A percentile compares a stretch with the other conserved stretches of the same genome.
phyloP scores from a whole-genome alignment of 139 green algal genomes.

The Tetradesmus obliquus region DNA sequence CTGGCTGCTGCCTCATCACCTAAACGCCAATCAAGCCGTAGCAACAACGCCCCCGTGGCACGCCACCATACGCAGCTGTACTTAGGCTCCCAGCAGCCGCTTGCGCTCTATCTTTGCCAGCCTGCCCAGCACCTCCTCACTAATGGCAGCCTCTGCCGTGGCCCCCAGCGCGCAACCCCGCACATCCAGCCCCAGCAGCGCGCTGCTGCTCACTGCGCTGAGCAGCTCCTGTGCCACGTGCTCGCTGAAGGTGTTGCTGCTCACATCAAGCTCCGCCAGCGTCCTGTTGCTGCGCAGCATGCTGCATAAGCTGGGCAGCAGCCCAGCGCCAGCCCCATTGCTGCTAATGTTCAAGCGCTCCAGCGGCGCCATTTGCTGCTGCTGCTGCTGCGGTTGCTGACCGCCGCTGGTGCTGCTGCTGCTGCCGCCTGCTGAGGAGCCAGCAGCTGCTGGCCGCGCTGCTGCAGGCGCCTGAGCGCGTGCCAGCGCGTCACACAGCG shows the following conservation, averaged over 20 bases:
- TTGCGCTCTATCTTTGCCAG: conserved; percentile 29
- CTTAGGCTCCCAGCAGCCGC: neutral
- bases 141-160: conserved; percentile 35
- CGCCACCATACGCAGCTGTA: neutral
- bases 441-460: conserved; percentile 50
- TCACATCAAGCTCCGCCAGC: conserved; percentile 71
- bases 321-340: conserved; percentile 62
- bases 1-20: too few relatives aligned
- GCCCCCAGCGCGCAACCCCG: conserved; percentile 43
- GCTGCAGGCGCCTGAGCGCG: neutral
- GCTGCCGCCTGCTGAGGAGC: neutral
- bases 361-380: conserved; percentile 48
- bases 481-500: conserved; percentile 52
- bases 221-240: conserved; percentile 1
- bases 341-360: conserved; percentile 73
- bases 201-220: conserved; percentile 6
- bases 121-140: conserved; percentile 34
- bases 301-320: conserved; percentile 52
- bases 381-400: neutral
- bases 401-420: neutral
- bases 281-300: conserved; percentile 63
- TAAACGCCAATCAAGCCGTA: too few relatives aligned
- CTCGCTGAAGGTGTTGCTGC: conserved; percentile 63
- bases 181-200: conserved; percentile 47
- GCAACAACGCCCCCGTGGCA: too few relatives aligned